A percentile compares a stretch with the other conserved stretches of the same genome.
phyloP scores from a whole-genome alignment of 768 basidiomycete species.

The Pulveroboletus sp. region DNA sequence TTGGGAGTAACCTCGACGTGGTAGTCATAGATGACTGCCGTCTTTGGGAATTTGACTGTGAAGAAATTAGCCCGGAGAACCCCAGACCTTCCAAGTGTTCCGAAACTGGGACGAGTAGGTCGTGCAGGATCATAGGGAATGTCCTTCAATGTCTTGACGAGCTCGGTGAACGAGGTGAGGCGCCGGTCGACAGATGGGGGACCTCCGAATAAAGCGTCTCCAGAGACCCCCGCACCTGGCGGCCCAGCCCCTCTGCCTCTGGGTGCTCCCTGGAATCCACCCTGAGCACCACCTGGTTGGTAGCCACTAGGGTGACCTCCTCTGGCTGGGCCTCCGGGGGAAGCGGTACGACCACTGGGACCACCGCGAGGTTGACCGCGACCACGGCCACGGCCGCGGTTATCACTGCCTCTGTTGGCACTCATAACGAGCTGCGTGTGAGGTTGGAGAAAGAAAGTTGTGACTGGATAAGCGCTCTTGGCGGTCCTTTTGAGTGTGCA shows the following conservation, averaged over 20 bases:
- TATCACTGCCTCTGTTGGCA: constrained; percentile 5
- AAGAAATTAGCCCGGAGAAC: constrained; percentile 51
- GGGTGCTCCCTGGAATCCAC: constrained; percentile 11
- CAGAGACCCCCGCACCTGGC: constrained; percentile 23
- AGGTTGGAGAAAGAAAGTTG: background rate
- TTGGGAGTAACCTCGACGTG: constrained; percentile 35
- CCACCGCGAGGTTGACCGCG: constrained; percentile 11
- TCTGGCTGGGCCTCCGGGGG: constrained; percentile 1
- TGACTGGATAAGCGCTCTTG: constrained; percentile 6
- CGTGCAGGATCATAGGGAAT: constrained; percentile 31
- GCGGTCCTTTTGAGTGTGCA: background rate
- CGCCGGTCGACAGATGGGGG: constrained; percentile 33
- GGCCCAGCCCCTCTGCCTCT: constrained; percentile 26
- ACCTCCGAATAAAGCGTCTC: constrained; percentile 28
- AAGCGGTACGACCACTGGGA: background rate
- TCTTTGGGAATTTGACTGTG: constrained; percentile 37
- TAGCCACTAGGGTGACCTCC: constrained; percentile 6
- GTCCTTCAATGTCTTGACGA: constrained; percentile 28
- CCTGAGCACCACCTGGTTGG: constrained; percentile 1
- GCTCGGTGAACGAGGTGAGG: constrained; percentile 23
- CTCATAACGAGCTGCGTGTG: constrained; percentile 11
- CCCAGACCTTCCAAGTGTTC: constrained; percentile 35
- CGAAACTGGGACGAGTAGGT: constrained; percentile 46
- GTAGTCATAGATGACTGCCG: constrained; percentile 41
- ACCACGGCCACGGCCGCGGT: constrained; percentile 19